These are phyloP conservation scores for Rhizopogon salebrosus DNA, from an alignment of 768 basidiomycete genomes.

Conservation along the genomic window DNA sequence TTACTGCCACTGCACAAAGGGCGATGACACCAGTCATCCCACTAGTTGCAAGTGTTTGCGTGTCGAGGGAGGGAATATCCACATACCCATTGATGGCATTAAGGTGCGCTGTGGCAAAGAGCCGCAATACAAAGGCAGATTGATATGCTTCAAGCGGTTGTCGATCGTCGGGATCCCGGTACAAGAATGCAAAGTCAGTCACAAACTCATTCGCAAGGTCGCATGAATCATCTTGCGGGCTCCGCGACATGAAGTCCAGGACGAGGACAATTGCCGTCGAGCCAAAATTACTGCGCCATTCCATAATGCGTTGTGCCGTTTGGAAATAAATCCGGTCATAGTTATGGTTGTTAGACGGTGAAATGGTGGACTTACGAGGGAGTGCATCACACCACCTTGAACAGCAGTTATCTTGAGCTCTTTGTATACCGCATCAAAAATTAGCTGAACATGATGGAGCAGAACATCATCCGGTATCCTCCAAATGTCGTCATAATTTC, in stretches of 20 bases:
- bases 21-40: not conserved
- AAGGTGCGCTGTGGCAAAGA: not conserved
- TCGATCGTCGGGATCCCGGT: not conserved
- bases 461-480: not conserved
- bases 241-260: not conserved
- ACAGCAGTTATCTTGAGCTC: not conserved
- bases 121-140: not conserved
- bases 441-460: not conserved
- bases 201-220: not conserved
- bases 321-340: not conserved
- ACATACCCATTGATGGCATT: not conserved
- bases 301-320: not conserved
- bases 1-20: not conserved
- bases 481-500: not conserved
- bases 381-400: not conserved
- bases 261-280: not conserved
- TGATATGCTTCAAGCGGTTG: not conserved
- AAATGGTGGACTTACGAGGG: not conserved
- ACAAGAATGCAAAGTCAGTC: not conserved
- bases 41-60: not conserved
- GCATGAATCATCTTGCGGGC: not conserved
- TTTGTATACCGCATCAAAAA: not conserved
- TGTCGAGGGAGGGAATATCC: not conserved
- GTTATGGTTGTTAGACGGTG: not conserved
- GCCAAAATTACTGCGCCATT: conserved; percentile 6